Evolutionary conservation across 176 grass and related monocot genomes (phyloP).

Genomic region (Bonia amplexicaulis): DNA sequence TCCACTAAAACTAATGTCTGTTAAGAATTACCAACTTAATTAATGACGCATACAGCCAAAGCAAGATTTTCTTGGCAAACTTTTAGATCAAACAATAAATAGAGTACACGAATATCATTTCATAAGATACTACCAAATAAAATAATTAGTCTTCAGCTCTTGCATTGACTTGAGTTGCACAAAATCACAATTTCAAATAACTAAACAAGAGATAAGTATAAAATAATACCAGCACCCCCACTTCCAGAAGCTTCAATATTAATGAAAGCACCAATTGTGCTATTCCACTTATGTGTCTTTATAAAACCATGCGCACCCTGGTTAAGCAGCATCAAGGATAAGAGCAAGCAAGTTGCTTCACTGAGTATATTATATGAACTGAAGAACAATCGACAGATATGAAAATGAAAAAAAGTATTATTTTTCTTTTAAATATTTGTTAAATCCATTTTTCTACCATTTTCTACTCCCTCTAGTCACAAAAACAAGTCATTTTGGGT

Average conservation of each 20-base stretch:
- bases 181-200: constrained; percentile 6
- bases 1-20: constrained; percentile 3
- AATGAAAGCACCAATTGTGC: constrained; percentile 77
- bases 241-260: constrained; percentile 98
- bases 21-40: constrained; percentile 4
- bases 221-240: constrained; percentile 73
- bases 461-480: not conserved
- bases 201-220: constrained; percentile 15
- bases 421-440: not conserved
- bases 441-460: not conserved
- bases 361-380: constrained; percentile 4
- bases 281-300: constrained; percentile 89
- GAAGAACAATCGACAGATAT: not conserved
- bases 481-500: too few relatives aligned
- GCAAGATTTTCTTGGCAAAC: not conserved
- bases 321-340: constrained; percentile 19
- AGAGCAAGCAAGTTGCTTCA: constrained; percentile 18
- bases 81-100: constrained; percentile 12
- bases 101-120: not conserved
- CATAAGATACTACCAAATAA: constrained; percentile 8
- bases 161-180: not conserved
- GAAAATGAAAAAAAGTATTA: not conserved
- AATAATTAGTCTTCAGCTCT: not conserved
- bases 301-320: constrained; percentile 97
- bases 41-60: not conserved